Conservation (phyloP, 305 asterid genomes). For the Solanum hybrid region DNA sequence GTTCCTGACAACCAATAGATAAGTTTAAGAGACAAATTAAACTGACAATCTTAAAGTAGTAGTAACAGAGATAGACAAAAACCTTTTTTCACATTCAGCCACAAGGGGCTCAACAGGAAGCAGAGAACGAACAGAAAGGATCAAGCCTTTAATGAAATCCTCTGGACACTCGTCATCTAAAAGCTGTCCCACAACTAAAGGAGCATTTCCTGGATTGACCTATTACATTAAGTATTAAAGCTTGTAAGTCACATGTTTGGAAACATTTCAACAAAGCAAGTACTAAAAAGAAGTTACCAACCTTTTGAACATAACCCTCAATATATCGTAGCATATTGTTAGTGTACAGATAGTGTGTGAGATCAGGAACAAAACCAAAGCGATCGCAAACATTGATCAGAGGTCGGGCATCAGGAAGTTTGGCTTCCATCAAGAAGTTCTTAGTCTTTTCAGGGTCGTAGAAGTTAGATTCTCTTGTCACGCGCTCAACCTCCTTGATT, state of each 20-base stretch:
- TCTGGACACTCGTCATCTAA: slow-evolving; percentile 94
- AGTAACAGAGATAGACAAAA: slow-evolving; percentile 13
- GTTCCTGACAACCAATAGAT: slow-evolving; percentile 50
- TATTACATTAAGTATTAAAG: slow-evolving; percentile 23
- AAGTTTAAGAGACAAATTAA: neutral
- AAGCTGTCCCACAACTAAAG: slow-evolving; percentile 82
- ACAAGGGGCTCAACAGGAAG: slow-evolving; percentile 99
- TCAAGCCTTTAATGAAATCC: slow-evolving; percentile 89
- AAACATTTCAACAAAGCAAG: neutral
- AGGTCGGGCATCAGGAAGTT: slow-evolving; percentile 98
- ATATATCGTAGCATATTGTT: slow-evolving; percentile 97
- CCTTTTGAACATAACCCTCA: slow-evolving; percentile 99
- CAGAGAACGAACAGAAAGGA: slow-evolving; percentile 91
- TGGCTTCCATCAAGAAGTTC: slow-evolving; percentile 92
- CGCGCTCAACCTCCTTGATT: slow-evolving; percentile 89
- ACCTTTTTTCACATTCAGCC: slow-evolving; percentile 99
- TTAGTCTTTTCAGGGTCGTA: slow-evolving; percentile 94
- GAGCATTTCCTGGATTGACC: slow-evolving; percentile 99
- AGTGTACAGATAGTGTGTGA: slow-evolving; percentile 82
- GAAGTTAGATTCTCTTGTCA: slow-evolving; percentile 90
- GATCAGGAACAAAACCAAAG: slow-evolving; percentile 95
- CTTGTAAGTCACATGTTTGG: slow-evolving; percentile 32
- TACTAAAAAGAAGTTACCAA: slow-evolving; percentile 13
- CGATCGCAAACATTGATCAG: slow-evolving; percentile 97
- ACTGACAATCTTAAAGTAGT: slow-evolving; percentile 32